phyloP scores from a whole-genome alignment of 208 protist species.

The Acanthamoeba royreba region DNA sequence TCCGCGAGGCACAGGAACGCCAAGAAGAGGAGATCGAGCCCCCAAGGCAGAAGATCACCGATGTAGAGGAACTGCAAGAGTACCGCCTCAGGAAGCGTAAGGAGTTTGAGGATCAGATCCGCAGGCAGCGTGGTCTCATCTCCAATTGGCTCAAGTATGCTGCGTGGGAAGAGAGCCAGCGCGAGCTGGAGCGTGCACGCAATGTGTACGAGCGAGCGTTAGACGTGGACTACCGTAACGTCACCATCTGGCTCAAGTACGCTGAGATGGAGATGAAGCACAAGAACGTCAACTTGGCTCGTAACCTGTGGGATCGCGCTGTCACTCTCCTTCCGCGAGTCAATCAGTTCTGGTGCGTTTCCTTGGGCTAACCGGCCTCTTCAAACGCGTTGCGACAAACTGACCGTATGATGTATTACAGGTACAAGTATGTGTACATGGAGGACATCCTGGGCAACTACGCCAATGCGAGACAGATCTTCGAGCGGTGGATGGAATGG shows the following conservation, averaged over 20 bases:
- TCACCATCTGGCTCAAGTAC: slow-evolving; percentile 94
- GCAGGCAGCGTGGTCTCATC: slow-evolving; percentile 81
- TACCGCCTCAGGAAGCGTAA: slow-evolving; percentile 91
- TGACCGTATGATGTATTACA: not conserved
- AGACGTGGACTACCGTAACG: slow-evolving; percentile 87
- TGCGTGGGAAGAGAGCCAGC: slow-evolving; percentile 95
- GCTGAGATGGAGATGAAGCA: slow-evolving; percentile 97
- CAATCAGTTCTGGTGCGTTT: slow-evolving; percentile 96
- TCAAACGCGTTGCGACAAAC: not conserved
- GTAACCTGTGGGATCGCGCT: slow-evolving; percentile 96
- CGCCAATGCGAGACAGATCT: slow-evolving; percentile 85
- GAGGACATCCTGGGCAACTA: slow-evolving; percentile 95
- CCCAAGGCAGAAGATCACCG: slow-evolving; percentile 93
- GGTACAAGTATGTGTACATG: slow-evolving; percentile 89
- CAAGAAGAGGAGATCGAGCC: slow-evolving; percentile 80
- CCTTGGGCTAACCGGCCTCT: slow-evolving; percentile 29
- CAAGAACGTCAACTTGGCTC: slow-evolving; percentile 94
- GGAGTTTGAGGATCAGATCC: slow-evolving; percentile 92
- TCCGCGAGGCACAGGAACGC: slow-evolving; percentile 92
- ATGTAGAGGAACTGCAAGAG: slow-evolving; percentile 91
- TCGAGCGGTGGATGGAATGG: slow-evolving; percentile 95
- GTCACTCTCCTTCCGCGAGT: slow-evolving; percentile 92
- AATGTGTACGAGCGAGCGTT: slow-evolving; percentile 94
- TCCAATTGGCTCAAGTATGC: slow-evolving; percentile 95
- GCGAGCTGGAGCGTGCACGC: slow-evolving; percentile 91